Percentiles rank a stretch among this genome's conserved stretches.
These are phyloP conservation scores for Blumeria hordei DNA, from an alignment of 2,329 filamentous ascomycete genomes.

Conservation along the genomic window DNA sequence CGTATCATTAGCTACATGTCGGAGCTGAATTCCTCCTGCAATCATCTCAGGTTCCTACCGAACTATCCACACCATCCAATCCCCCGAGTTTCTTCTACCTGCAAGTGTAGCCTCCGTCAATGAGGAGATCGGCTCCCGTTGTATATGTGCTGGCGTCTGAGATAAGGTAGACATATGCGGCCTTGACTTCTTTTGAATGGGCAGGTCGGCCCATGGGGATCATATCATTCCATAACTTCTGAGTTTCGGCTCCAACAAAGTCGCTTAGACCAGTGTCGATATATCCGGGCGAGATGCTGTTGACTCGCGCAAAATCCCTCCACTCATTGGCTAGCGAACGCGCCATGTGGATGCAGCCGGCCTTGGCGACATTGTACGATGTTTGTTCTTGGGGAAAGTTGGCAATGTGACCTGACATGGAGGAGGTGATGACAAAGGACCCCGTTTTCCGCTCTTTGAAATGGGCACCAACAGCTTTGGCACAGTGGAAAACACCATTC, in stretches of 20 bases:
- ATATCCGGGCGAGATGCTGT: constrained; percentile 43
- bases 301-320: constrained; percentile 43
- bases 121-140: constrained; percentile 23
- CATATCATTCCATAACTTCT: constrained; percentile 25
- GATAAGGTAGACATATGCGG: constrained; percentile 25
- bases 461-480: constrained; percentile 40
- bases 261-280: constrained; percentile 40
- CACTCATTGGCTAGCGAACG: constrained; percentile 43
- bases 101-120: constrained; percentile 22
- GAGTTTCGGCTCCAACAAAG: constrained; percentile 32
- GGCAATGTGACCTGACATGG: constrained; percentile 30
- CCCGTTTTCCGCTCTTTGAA: constrained; percentile 42
- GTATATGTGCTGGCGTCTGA: constrained; percentile 23
- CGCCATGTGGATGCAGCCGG: constrained; percentile 39
- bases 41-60: no score
- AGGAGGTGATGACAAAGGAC: constrained; percentile 41
- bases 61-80: no score
- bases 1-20: no score
- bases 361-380: constrained; percentile 40
- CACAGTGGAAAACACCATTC: constrained; percentile 40
- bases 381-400: constrained; percentile 40
- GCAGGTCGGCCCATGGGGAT: constrained; percentile 30
- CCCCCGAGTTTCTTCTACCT: constrained; percentile 3
- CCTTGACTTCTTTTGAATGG: constrained; percentile 45
- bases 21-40: no score